Evolutionary conservation across 2,329 filamentous ascomycete species (phyloP).

Genomic region (Penicillium sp.): DNA sequence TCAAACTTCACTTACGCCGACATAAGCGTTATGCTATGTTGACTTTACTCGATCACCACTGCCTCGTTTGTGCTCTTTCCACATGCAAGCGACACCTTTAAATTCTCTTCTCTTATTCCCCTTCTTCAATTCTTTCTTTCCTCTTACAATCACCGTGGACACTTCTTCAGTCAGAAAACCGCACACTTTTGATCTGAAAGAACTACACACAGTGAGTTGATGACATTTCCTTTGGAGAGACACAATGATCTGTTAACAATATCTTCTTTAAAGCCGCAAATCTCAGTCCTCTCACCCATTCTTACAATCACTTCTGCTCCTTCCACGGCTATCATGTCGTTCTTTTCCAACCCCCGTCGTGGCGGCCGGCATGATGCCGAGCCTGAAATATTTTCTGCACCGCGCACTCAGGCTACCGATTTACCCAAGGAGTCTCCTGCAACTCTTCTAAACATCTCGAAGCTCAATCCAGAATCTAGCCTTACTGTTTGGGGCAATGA

Average conservation of each 20-base stretch:
- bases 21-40: not conserved
- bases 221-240: too few species aligned
- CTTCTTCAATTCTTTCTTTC: not conserved
- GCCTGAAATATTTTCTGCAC: too few species aligned
- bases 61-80: not conserved
- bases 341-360: not conserved
- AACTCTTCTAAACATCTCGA: not conserved
- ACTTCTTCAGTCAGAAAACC: not conserved
- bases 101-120: not conserved
- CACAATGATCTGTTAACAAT: not conserved
- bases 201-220: not conserved
- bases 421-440: not conserved
- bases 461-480: not conserved
- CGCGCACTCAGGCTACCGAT: not conserved
- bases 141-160: not conserved
- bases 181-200: too few species aligned
- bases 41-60: not conserved
- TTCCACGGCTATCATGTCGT: not conserved
- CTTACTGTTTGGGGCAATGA: slow-evolving; percentile 1
- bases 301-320: too few species aligned
- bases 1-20: not conserved
- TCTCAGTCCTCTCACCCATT: too few species aligned
- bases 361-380: not conserved
- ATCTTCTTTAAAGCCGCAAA: not conserved
- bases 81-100: not conserved